These are phyloP conservation scores for Cladosporium phlei DNA, from an alignment of 2,329 filamentous ascomycete genomes.

Conservation along the genomic window DNA sequence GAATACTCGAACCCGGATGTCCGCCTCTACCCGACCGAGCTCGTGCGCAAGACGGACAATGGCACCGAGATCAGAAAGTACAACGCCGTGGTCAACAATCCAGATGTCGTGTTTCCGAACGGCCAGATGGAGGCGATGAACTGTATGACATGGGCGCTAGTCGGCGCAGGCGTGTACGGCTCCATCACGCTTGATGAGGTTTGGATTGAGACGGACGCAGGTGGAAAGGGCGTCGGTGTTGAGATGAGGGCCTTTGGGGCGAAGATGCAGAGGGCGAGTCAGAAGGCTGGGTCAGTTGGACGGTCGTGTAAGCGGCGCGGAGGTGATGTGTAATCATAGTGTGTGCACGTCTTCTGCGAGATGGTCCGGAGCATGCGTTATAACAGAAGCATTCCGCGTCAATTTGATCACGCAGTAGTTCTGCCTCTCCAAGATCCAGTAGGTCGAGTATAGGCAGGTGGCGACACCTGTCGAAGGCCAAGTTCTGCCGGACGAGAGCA, in stretches of 20 bases:
- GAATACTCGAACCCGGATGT: slow-evolving; percentile 16
- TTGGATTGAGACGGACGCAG: slow-evolving; percentile 20
- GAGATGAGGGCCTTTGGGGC: slow-evolving; percentile 2
- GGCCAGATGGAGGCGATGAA: slow-evolving; percentile 14
- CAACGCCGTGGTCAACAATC: slow-evolving; percentile 12
- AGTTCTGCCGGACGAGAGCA: no score
- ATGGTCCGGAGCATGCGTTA: no score
- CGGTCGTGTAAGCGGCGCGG: no score
- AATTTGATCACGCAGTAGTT: no score
- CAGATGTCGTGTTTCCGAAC: slow-evolving; percentile 10
- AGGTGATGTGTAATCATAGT: no score
- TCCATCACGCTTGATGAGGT: slow-evolving; percentile 20
- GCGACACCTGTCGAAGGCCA: no score
- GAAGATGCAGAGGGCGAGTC: slow-evolving; percentile 3
- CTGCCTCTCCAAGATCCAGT: no score
- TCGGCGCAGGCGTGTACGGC: slow-evolving; percentile 20
- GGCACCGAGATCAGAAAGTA: slow-evolving; percentile 12
- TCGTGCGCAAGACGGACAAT: slow-evolving; percentile 14
- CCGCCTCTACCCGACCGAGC: slow-evolving; percentile 25
- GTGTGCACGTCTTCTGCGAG: no score
- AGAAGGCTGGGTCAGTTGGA: no score
- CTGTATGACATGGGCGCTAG: slow-evolving; percentile 16
- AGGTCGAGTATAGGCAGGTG: no score
- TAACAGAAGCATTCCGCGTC: no score
- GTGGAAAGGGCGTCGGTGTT: slow-evolving; percentile 16